Conservation (phyloP, 208 protist species). For the Wallacemonas sp. region DNA sequence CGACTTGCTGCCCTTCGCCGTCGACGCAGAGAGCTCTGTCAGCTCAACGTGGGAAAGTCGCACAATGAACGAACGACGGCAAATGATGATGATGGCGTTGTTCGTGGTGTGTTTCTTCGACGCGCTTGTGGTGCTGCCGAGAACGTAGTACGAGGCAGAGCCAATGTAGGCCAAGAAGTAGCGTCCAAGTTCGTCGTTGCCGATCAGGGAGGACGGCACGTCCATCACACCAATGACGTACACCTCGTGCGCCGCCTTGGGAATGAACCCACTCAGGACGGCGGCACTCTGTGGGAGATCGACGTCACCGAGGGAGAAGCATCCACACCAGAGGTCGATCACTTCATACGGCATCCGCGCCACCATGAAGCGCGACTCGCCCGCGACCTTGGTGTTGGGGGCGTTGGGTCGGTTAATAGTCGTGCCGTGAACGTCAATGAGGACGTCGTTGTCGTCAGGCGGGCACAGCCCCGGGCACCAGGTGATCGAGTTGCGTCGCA, state of each 20-base stretch:
- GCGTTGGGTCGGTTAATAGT: constrained; percentile 54
- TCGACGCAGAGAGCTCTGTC: constrained; percentile 35
- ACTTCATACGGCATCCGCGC: constrained; percentile 81
- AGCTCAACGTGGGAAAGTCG: constrained; percentile 62
- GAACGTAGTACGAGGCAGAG: constrained; percentile 42
- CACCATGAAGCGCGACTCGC: constrained; percentile 59
- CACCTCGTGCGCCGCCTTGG: constrained; percentile 63
- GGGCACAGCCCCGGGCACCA: constrained; percentile 74
- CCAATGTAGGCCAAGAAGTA: constrained; percentile 69
- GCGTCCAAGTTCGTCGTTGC: constrained; percentile 38
- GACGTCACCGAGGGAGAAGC: constrained; percentile 62
- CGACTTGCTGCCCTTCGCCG: constrained; percentile 14
- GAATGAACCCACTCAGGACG: constrained; percentile 69
- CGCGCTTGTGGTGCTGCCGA: constrained; percentile 42
- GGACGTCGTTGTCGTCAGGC: constrained; percentile 54
- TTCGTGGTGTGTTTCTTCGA: constrained; percentile 40
- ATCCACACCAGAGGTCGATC: constrained; percentile 79
- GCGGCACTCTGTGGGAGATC: constrained; percentile 47
- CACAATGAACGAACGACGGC: constrained; percentile 62
- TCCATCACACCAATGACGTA: constrained; percentile 73
- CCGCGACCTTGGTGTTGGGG: constrained; percentile 23
- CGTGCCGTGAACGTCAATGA: constrained; percentile 67
- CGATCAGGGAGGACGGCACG: constrained; percentile 44
- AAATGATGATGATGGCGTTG: constrained; percentile 65
- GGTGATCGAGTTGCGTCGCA: constrained; percentile 67